Conservation (phyloP, 2,329 filamentous ascomycete genomes). For the Trichoderma lentiforme region DNA sequence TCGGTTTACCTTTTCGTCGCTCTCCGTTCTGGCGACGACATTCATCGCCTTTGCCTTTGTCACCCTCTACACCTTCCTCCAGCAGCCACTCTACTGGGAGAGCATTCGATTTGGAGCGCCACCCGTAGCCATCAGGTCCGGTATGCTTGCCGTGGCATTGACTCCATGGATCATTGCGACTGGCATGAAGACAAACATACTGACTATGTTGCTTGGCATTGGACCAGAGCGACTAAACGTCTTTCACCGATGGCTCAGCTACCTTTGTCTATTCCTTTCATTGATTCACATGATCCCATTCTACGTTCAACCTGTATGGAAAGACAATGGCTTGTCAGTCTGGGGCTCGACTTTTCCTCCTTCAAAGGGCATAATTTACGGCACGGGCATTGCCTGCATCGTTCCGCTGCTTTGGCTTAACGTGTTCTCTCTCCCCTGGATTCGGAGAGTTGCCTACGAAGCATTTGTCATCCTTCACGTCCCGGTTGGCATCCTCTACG, state of each 20-base stretch:
- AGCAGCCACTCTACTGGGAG: conserved; percentile 83
- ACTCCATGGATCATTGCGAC: conserved; percentile 90
- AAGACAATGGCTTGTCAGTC: conserved; percentile 67
- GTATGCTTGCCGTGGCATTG: conserved; percentile 89
- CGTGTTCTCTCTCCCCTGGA: conserved; percentile 74
- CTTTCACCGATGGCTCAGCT: conserved; percentile 87
- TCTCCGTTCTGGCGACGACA: conserved; percentile 68
- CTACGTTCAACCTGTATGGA: conserved; percentile 83
- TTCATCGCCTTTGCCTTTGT: conserved; percentile 68
- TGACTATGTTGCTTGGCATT: conserved; percentile 82
- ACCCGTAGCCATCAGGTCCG: conserved; percentile 78
- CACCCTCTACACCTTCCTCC: conserved; percentile 78
- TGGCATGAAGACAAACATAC: conserved; percentile 85
- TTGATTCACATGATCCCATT: conserved; percentile 86
- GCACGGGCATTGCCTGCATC: conserved; percentile 77
- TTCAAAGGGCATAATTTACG: conserved; percentile 70
- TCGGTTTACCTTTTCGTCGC: conserved; percentile 75
- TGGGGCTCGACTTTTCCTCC: conserved; percentile 68
- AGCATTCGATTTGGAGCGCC: conserved; percentile 86
- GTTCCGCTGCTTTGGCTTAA: conserved; percentile 81
- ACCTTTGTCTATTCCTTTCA: conserved; percentile 77
- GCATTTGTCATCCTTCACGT: conserved; percentile 79
- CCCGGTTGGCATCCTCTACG: conserved; percentile 74
- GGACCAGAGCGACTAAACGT: conserved; percentile 91
- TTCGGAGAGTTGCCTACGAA: conserved; percentile 79